Base-by-base conservation (phyloP, 2,329 filamentous ascomycete genomes). In the Neurospora crassa region DNA sequence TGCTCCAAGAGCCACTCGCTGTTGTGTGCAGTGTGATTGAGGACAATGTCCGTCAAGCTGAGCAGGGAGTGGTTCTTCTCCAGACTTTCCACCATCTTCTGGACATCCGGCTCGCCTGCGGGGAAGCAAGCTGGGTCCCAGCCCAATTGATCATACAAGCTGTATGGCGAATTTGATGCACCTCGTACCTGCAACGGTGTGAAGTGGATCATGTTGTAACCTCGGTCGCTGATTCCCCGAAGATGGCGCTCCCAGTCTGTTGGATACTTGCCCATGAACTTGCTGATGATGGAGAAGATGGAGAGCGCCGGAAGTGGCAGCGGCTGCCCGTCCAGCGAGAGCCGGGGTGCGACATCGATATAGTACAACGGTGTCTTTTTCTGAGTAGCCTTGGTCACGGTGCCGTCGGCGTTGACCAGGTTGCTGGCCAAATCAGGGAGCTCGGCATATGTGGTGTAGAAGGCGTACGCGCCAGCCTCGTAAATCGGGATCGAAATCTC, bases 171-270 rank as follows among this genome's bases (percentile, higher is more conserved):
- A 79, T 99, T 97, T 69, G 96, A 99, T 67, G 85, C 87, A 71
- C 96, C 96, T 72, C 96, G 90, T 72, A 91, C 86, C 85, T 97
- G 96, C 75, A 99, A 84, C 11, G 96, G 96, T 1, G 96, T 97
- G 80, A 99, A 99, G 81, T 99, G 96, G 72, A 99, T 90, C 94
- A 98, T 97, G 83, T 99, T 99, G 86, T 99, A 99, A 67, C 94
- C 94, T 73, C 96, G 88, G 77, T 92, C 89, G 79, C 92, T 92
- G 79, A 99, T 97, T 40, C 96, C 94, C 71, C 88, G 87, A 71
- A 99, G 83, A 79, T 98, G 95, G 69, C 89, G 91, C 79, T 97
- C 89, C 94, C 95, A 99, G 77, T 97, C 92, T 18, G 85, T 85
- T 0, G 95, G 93, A 78, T 96, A 97, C 78, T 91, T 90, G 74